Conservation (phyloP, 306 rosid genomes). For the Astragalus membranaceus region DNA sequence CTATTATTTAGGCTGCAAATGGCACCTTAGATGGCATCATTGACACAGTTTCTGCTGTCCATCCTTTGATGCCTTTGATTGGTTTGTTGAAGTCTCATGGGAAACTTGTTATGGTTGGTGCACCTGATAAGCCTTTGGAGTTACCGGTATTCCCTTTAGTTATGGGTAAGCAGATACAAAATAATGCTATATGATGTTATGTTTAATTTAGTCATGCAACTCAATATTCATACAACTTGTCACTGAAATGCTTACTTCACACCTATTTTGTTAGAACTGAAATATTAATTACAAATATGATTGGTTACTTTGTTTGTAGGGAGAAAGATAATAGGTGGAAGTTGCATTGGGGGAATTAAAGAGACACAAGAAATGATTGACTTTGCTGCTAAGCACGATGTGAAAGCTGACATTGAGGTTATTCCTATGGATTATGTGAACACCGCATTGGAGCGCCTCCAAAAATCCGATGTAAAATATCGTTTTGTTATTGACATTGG, state of each 20-base stretch:
- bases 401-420: slow-evolving; percentile 23
- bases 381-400: slow-evolving; percentile 24
- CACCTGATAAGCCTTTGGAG: slow-evolving; percentile 25
- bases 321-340: too few species aligned
- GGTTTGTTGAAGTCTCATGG: too few species aligned
- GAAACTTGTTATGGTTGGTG: slow-evolving; percentile 34
- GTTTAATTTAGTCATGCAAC: too few species aligned
- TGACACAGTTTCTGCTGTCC: too few species aligned
- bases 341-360: too few species aligned
- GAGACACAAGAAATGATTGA: slow-evolving; percentile 21
- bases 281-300: too few species aligned
- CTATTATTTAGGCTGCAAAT: neutral
- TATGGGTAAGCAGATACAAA: neutral
- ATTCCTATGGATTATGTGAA: slow-evolving; percentile 30
- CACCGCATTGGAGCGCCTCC: slow-evolving; percentile 23
- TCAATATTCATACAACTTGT: too few species aligned
- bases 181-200: neutral
- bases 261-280: too few species aligned
- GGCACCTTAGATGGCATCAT: slow-evolving; percentile 39
- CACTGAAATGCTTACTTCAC: too few species aligned
- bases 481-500: too few species aligned
- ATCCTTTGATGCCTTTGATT: too few species aligned
- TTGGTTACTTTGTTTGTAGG: too few species aligned
- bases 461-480: slow-evolving; percentile 29
- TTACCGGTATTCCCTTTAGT: slow-evolving; percentile 16